Evolutionary conservation across 768 basidiomycete genomes (phyloP).

Genomic region (Pholiota microspora): DNA sequence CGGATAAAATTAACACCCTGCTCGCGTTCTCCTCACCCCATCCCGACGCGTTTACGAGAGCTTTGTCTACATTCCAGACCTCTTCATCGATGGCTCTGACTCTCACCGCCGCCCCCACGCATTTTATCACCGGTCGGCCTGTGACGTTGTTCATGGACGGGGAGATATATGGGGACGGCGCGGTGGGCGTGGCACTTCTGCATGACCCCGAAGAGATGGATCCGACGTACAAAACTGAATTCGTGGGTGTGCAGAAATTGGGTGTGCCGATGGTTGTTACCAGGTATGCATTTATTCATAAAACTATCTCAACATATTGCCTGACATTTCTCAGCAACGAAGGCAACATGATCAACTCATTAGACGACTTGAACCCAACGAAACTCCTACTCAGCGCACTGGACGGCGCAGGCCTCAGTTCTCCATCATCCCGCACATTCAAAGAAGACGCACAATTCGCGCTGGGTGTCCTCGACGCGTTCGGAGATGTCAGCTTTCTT

Average conservation of each 20-base stretch:
- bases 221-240: constrained; percentile 23
- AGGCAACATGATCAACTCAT: constrained; percentile 67
- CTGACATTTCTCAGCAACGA: constrained; percentile 50
- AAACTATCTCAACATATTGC: too few species aligned
- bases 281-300: too few species aligned
- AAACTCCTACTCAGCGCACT: constrained; percentile 57
- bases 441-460: constrained; percentile 60
- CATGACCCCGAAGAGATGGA: not conserved
- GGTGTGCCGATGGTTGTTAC: constrained; percentile 52
- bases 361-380: constrained; percentile 60
- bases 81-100: constrained; percentile 57
- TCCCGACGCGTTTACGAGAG: too few species aligned
- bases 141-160: constrained; percentile 65
- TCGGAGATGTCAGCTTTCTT: constrained; percentile 25
- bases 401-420: constrained; percentile 26
- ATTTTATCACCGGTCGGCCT: constrained; percentile 74
- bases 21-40: constrained; percentile 18
- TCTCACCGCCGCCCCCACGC: constrained; percentile 70
- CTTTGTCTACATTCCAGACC: too few species aligned
- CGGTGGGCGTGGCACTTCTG: constrained; percentile 61
- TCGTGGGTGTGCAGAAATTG: constrained; percentile 42
- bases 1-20: constrained; percentile 33
- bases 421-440: constrained; percentile 22
- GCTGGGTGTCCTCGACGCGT: constrained; percentile 39
- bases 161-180: constrained; percentile 57